These are phyloP conservation scores for Echium plantagineum DNA, from an alignment of 257 asterid genomes.

Conservation along the genomic window DNA sequence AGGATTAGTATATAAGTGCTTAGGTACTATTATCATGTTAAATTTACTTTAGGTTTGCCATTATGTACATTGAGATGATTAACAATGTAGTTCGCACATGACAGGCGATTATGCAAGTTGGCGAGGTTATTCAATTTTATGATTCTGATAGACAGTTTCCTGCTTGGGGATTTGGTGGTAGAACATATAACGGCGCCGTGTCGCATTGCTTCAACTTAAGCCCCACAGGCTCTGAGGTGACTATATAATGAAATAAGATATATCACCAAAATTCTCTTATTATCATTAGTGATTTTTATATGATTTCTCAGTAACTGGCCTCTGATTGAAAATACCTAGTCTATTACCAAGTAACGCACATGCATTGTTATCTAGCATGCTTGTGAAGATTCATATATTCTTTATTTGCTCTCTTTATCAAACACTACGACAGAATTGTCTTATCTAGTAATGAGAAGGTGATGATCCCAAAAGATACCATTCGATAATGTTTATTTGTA, in stretches of 20 bases:
- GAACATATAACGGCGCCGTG: slow-evolving; percentile 24
- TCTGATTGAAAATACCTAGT: too few species aligned
- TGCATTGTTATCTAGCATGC: too few species aligned
- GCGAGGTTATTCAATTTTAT: slow-evolving; percentile 74
- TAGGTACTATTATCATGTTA: neutral
- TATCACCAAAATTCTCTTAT: too few species aligned
- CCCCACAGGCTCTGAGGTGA: slow-evolving; percentile 42
- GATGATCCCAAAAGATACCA: too few species aligned
- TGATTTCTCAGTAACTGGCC: too few species aligned
- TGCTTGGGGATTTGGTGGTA: slow-evolving; percentile 88
- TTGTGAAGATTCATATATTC: too few species aligned
- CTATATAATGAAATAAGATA: neutral
- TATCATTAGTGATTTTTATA: too few species aligned
- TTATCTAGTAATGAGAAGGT: too few species aligned
- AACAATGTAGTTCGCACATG: neutral
- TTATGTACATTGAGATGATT: neutral
- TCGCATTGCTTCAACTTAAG: slow-evolving; percentile 76
- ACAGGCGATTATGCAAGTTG: slow-evolving; percentile 75
- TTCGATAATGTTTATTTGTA: too few species aligned
- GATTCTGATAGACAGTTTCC: slow-evolving; percentile 76
- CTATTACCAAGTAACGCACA: too few species aligned
- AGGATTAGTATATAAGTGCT: neutral
- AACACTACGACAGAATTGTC: too few species aligned
- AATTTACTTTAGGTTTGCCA: neutral
- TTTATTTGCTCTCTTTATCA: too few species aligned